Evolutionary conservation across 2,329 filamentous ascomycete genomes (phyloP).

Genomic region (Penicillium hesseltinei): DNA sequence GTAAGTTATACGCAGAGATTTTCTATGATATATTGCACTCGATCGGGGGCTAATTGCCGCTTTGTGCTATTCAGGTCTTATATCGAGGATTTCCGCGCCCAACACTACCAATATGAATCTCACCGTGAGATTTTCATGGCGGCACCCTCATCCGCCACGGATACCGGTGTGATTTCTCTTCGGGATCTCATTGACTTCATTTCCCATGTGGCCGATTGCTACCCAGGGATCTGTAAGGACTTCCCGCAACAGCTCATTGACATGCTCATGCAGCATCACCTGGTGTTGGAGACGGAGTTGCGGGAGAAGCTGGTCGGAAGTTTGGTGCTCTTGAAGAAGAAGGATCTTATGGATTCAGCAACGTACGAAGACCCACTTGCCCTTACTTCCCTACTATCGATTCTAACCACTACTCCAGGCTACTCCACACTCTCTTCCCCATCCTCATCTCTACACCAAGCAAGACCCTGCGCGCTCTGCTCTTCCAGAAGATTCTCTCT

Average conservation of each 20-base stretch:
- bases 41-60: slow-evolving; percentile 4
- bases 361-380: slow-evolving; percentile 42
- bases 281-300: slow-evolving; percentile 75
- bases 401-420: slow-evolving; percentile 31
- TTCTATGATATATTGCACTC: neutral
- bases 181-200: slow-evolving; percentile 91
- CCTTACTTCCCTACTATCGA: neutral
- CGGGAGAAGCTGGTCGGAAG: slow-evolving; percentile 93
- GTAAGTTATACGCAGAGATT: slow-evolving; percentile 45
- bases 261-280: slow-evolving; percentile 79
- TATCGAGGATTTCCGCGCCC: slow-evolving; percentile 79
- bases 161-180: slow-evolving; percentile 77
- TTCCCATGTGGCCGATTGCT: slow-evolving; percentile 90
- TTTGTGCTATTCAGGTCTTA: slow-evolving; percentile 63
- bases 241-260: slow-evolving; percentile 80
- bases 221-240: slow-evolving; percentile 71
- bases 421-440: slow-evolving; percentile 90
- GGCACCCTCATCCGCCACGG: slow-evolving; percentile 73
- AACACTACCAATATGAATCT: slow-evolving; percentile 88
- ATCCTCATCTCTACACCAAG: slow-evolving; percentile 88
- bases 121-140: slow-evolving; percentile 88
- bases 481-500: slow-evolving; percentile 88
- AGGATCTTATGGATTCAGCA: slow-evolving; percentile 85
- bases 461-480: slow-evolving; percentile 77
- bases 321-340: slow-evolving; percentile 80